phyloP scores from a whole-genome alignment of 2,329 filamentous ascomycete genomes.

The Pseudogymnoascus sp. region DNA sequence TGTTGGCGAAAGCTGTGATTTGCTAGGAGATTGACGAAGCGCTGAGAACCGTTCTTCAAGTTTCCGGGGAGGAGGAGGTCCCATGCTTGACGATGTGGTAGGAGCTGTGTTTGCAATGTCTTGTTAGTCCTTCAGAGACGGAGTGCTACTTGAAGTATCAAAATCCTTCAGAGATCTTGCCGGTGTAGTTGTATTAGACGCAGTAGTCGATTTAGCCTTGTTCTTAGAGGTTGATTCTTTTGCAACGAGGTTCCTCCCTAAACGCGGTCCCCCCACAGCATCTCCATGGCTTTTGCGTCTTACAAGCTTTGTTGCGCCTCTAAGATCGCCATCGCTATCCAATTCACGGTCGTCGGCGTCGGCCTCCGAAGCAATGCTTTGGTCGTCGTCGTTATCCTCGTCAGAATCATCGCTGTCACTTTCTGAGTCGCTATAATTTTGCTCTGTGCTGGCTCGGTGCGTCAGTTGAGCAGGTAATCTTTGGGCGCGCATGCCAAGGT shows the following conservation, averaged over 20 bases:
- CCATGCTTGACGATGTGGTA: neutral
- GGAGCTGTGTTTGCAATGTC: neutral
- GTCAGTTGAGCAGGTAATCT: conserved; percentile 42
- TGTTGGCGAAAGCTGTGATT: conserved; percentile 8
- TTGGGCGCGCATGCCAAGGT: conserved; percentile 67
- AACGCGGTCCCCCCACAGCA: conserved; percentile 26
- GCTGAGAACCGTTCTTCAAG: conserved; percentile 1
- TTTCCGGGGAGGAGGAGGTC: neutral
- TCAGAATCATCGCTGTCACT: conserved; percentile 30
- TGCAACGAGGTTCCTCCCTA: conserved; percentile 26
- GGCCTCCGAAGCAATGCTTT: conserved; percentile 35
- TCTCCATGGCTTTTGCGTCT: conserved; percentile 37
- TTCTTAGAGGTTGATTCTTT: conserved; percentile 16
- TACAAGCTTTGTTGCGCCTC: conserved; percentile 15
- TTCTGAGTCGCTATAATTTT: conserved; percentile 36
- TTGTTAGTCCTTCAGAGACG: neutral
- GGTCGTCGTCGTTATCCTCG: conserved; percentile 28
- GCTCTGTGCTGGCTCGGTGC: conserved; percentile 35
- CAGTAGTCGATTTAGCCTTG: neutral
- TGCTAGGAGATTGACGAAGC: neutral
- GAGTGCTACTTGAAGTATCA: neutral
- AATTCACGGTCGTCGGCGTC: conserved; percentile 34
- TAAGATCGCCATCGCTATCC: conserved; percentile 18
- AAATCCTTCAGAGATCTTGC: conserved; percentile 3
- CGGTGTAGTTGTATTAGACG: neutral